These are phyloP conservation scores for Tephrocybe rancida DNA, from an alignment of 768 basidiomycete genomes.

Conservation along the genomic window DNA sequence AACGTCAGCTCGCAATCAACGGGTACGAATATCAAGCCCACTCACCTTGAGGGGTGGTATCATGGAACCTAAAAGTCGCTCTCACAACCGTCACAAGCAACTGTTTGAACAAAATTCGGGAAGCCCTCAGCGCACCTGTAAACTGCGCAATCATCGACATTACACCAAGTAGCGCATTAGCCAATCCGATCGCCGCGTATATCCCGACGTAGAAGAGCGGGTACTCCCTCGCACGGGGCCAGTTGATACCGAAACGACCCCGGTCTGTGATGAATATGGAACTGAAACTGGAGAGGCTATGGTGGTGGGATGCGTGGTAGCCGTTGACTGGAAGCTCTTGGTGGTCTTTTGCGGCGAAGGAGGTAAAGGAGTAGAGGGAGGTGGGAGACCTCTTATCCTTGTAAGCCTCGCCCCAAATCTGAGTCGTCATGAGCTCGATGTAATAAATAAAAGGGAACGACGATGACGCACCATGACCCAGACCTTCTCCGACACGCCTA, in stretches of 20 bases:
- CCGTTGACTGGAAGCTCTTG: constrained; percentile 40
- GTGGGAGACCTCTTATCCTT: constrained; percentile 21
- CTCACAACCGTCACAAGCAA: constrained; percentile 72
- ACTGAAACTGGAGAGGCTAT: constrained; percentile 23
- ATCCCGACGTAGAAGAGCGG: constrained; percentile 75
- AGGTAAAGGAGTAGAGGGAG: constrained; percentile 32
- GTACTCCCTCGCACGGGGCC: constrained; percentile 55
- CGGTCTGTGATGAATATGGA: constrained; percentile 20
- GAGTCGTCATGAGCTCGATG: background rate
- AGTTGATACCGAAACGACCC: constrained; percentile 31
- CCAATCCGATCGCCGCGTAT: constrained; percentile 63
- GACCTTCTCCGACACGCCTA: constrained; percentile 61
- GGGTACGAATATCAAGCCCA: background rate
- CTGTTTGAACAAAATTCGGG: constrained; percentile 46
- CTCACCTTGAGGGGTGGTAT: constrained; percentile 77
- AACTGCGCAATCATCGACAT: constrained; percentile 55
- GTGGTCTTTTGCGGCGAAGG: constrained; percentile 39
- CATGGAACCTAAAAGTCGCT: constrained; percentile 85
- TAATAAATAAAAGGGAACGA: background rate
- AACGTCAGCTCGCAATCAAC: background rate
- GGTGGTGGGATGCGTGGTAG: constrained; percentile 28
- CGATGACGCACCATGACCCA: constrained; percentile 67
- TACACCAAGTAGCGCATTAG: constrained; percentile 48
- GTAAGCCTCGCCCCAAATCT: constrained; percentile 75
- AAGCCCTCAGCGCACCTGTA: constrained; percentile 58